Evolutionary conservation across 2,329 filamentous ascomycete species (phyloP), one percentile per base, ranked within the genome.

Genomic region (Clonostachys rhizophaga): DNA sequence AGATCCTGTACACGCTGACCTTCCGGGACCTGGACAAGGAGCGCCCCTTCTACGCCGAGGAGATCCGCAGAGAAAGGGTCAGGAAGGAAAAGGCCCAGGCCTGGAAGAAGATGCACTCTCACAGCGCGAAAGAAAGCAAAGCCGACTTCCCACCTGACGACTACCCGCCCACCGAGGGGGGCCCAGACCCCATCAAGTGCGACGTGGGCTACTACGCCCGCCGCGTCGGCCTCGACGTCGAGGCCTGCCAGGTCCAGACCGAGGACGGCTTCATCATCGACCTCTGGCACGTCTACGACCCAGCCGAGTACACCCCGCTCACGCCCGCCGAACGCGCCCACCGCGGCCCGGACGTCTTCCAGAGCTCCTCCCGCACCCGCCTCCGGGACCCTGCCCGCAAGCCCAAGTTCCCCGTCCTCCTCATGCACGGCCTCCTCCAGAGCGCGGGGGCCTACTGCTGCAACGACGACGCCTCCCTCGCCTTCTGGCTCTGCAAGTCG

Each of bases 201-300:
- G 87, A 96, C 56, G 81, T 91, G 17, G 78, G 78, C 4, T 94
- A 96, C 61, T 96, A 97, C 61, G 91, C 92, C 2, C 78, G 89
- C 17, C 77, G 91, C 12, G 90, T 96, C 13, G 92, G 92, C 1
- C 76, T 97, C 1, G 90, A 96, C 51, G 81, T 90, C 20, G 91
- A 96, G 59, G 79, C 79, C 10, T 89, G 90, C 57, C 76, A 88
- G 44, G 91, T 96, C 0, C 86, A 95, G 64, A 96, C 92, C 0
- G 91, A 96, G 62, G 92, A 97, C 58, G 91, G 91, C 1, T 96
- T 96, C 61, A 81, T 96, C 42, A 87, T 96, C 51, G 83, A 87
- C 18, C 74, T 96, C 2, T 95, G 89, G 85, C 92, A 96, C 63
- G 76, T 96, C 24, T 95, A 89, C 62, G 86, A 96, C 52, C 92